Conservation (phyloP, 768 basidiomycete species). For the Suillus hirtellus region DNA sequence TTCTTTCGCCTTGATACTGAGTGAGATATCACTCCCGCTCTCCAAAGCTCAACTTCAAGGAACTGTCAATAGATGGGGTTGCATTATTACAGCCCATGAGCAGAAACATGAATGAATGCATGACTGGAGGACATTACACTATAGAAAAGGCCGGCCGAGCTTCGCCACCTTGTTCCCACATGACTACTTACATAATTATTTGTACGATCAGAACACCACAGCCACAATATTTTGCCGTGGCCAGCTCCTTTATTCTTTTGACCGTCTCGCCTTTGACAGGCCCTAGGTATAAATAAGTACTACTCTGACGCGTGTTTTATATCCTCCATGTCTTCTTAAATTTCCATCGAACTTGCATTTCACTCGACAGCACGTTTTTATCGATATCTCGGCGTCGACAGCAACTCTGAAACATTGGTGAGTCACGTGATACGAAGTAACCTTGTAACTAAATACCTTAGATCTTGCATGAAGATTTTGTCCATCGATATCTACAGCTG, state of each 20-base stretch:
- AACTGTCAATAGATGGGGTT: too few species aligned
- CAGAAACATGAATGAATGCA: too few species aligned
- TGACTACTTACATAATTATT: too few species aligned
- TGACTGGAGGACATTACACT: too few species aligned
- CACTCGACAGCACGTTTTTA: too few species aligned
- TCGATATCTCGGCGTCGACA: background rate
- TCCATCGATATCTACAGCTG: background rate
- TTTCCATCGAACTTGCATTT: background rate
- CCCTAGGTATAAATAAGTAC: background rate
- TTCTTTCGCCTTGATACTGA: too few species aligned
- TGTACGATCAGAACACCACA: too few species aligned
- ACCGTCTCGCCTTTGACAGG: background rate
- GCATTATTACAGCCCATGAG: too few species aligned
- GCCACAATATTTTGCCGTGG: background rate
- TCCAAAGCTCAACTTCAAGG: too few species aligned
- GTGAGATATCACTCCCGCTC: too few species aligned
- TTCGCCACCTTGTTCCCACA: too few species aligned
- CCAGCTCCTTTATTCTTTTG: background rate
- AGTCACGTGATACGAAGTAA: background rate
- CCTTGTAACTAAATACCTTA: background rate
- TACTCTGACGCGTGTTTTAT: background rate
- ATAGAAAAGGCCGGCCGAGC: too few species aligned
- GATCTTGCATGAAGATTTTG: background rate
- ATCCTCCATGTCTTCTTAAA: background rate
- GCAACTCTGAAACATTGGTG: background rate